Conservation (phyloP, 768 basidiomycete genomes). For the Pisolithus albus region DNA sequence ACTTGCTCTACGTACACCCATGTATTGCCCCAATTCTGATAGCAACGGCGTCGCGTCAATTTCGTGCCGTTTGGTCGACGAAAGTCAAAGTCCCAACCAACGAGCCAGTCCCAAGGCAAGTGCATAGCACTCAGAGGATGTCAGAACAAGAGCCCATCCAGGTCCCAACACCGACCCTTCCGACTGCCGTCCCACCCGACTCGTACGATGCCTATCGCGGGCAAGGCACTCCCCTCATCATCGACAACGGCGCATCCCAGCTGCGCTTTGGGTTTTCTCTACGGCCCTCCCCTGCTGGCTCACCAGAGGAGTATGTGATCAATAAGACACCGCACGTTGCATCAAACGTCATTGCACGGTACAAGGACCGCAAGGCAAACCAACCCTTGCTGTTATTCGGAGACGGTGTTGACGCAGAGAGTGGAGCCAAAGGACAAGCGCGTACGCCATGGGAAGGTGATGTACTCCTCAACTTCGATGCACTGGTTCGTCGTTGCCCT, state of each 20-base stretch:
- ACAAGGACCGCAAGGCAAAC: constrained; percentile 83
- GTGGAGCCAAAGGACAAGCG: constrained; percentile 69
- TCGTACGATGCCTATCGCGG: constrained; percentile 48
- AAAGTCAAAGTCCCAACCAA: no score
- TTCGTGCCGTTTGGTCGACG: no score
- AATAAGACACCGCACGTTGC: constrained; percentile 44
- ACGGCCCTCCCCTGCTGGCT: constrained; percentile 17
- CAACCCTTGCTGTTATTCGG: constrained; percentile 84
- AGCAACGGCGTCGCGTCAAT: no score
- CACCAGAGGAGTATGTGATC: not conserved
- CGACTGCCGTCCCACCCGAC: constrained; percentile 31
- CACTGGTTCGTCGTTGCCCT: constrained; percentile 58
- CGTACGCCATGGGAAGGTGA: constrained; percentile 93
- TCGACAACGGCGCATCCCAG: constrained; percentile 84
- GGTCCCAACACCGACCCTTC: constrained; percentile 21
- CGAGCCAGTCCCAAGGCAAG: no score
- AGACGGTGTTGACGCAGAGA: constrained; percentile 80
- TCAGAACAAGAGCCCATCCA: not conserved
- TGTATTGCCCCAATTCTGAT: no score
- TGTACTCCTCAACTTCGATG: constrained; percentile 84
- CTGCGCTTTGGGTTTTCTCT: constrained; percentile 81
- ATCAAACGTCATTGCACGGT: constrained; percentile 74
- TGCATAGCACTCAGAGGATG: not conserved
- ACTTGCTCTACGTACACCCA: no score
- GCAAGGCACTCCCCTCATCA: constrained; percentile 59